A percentile compares a stretch with the other conserved stretches of the same genome.
phyloP scores from a whole-genome alignment of 129 eudicot genomes.

The Logfia minima region DNA sequence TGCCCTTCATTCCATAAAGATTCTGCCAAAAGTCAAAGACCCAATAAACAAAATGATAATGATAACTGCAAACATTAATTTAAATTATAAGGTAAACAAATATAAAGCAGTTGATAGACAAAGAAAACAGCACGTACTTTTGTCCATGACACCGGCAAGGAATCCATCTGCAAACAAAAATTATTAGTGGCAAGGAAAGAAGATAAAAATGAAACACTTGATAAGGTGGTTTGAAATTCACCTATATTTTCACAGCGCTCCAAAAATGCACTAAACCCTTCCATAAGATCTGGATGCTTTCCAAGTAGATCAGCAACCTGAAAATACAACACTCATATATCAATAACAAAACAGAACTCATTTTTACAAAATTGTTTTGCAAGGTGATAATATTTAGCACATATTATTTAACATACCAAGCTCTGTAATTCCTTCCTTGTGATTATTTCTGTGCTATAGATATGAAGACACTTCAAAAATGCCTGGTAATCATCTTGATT shows the following conservation, averaged over 20 bases:
- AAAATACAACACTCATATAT: constrained; percentile 19
- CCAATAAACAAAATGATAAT: constrained; percentile 14
- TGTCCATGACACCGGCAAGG: constrained; percentile 95
- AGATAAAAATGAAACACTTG: neutral
- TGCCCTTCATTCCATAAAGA: constrained; percentile 76
- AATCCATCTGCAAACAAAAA: constrained; percentile 78
- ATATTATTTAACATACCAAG: constrained; percentile 55
- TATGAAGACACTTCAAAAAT: constrained; percentile 93
- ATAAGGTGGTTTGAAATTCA: constrained; percentile 27
- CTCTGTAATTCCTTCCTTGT: constrained; percentile 84
- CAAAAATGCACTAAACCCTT: constrained; percentile 83
- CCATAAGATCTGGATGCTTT: constrained; percentile 93
- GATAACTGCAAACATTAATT: neutral
- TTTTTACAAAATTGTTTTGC: neutral
- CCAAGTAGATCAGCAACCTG: constrained; percentile 96
- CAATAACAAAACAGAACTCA: constrained; percentile 6
- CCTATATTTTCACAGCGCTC: constrained; percentile 91
- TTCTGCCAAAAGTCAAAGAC: constrained; percentile 52
- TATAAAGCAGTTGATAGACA: neutral
- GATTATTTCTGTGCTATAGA: constrained; percentile 91
- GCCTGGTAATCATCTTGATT: constrained; percentile 94
- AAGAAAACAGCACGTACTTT: constrained; percentile 54
- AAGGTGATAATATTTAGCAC: constrained; percentile 6
- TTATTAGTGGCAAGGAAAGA: neutral
- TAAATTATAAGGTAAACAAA: neutral